A percentile compares a stretch with the other conserved stretches of the same genome.
phyloP scores from a whole-genome alignment of 2,329 filamentous ascomycete genomes.

The Xylariomycetidae sp. region DNA sequence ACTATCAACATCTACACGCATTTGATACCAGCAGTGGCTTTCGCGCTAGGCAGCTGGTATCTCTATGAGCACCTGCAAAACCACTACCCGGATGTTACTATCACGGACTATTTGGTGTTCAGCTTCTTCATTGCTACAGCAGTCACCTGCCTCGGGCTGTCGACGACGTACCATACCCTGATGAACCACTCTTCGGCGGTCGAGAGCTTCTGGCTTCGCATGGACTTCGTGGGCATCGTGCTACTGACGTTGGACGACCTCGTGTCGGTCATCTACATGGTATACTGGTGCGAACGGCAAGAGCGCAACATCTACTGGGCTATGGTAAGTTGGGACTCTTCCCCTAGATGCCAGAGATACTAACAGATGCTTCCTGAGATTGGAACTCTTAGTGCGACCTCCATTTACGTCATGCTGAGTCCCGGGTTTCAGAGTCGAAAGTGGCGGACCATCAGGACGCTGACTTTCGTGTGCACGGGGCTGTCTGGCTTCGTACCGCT shows the following conservation, averaged over 20 bases:
- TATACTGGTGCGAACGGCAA: too few relatives aligned
- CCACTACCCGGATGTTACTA: background rate
- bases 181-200: background rate
- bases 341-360: too few relatives aligned
- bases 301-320: too few relatives aligned
- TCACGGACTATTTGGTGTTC: background rate
- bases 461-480: slow-evolving; percentile 32
- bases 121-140: background rate
- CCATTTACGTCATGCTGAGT: slow-evolving; percentile 29
- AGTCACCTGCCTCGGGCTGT: background rate
- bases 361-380: too few relatives aligned
- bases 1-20: background rate
- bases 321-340: too few relatives aligned
- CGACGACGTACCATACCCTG: background rate
- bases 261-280: background rate
- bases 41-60: background rate
- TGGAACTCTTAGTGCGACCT: too few relatives aligned
- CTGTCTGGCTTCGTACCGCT: slow-evolving; percentile 34
- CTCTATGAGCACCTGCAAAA: background rate
- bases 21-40: background rate
- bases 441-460: slow-evolving; percentile 30
- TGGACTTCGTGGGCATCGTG: background rate
- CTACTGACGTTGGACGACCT: background rate
- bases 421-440: slow-evolving; percentile 28
- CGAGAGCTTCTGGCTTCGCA: background rate